Evolutionary conservation across 257 asterid genomes (phyloP), one percentile per base, ranked within the genome.

Genomic region (Misopates orontium): DNA sequence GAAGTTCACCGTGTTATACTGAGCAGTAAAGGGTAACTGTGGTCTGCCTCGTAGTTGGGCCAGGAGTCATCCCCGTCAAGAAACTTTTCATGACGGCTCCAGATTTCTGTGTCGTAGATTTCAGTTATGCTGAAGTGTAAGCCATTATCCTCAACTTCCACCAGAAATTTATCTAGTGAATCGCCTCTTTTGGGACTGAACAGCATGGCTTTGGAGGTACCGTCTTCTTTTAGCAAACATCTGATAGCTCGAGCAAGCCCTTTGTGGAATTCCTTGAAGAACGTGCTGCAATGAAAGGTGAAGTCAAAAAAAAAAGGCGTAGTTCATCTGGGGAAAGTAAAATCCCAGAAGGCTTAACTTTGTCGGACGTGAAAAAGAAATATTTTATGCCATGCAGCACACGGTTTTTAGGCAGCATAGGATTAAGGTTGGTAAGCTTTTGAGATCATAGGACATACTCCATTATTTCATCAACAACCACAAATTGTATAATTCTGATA

Each of bases 121-220:
- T 89, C 90, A 0, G 83, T 81, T 23, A 82, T 41, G 78, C 78
- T 80, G 83, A 67, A 83, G 48, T 76, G 83, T 81, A 93, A 61
- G 21, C 94, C 92, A 68, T 64, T 77, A 54, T 73, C 76, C 71
- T 78, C 61, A 20, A 86, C 75, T 77, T 84, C 81, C 71, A 61
- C 50, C 28, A 93, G 82, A 80, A 90, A 93, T 76, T 83, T 87
- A 67, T 90, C 94, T 81, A 90, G 44, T 36, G 95, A 87, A 77
- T 90, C 87, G 1, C 97, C 96, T 80, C 98, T 90, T 79, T 63
- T 73, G 80, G 98, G 98, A 82, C 95, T 73, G 48, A 87, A 75
- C 50, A 90, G 86, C 70, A 90, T 72, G 80, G 97, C 97, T 84
- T 83, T 85, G 8, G 95, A 83, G 50, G 85, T 83, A 55, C 86